A percentile compares a stretch with the other conserved stretches of the same genome.
Evolutionary conservation across 2,329 filamentous ascomycete species (phyloP).

Genomic region (Ceratocystis harringtonii): DNA sequence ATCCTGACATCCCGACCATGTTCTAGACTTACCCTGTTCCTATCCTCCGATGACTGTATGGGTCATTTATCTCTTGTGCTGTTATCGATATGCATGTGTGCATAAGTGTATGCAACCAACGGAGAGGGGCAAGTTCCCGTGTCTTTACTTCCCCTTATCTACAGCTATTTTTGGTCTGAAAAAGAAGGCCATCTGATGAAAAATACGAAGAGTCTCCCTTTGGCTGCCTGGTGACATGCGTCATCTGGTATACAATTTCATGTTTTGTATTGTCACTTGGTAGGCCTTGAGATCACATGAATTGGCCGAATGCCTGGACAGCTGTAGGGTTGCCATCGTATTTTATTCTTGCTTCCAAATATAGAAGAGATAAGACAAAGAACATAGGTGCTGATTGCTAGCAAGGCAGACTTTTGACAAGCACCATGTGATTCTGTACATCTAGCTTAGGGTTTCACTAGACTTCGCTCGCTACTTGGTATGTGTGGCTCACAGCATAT

Average conservation of each 20-base stretch:
- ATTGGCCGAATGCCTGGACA: not conserved
- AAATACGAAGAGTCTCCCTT: no score
- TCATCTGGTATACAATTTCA: not conserved
- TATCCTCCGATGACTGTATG: not conserved
- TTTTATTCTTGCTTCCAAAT: not conserved
- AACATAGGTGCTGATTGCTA: not conserved
- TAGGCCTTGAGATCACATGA: not conserved
- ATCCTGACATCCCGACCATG: not conserved
- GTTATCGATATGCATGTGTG: not conserved
- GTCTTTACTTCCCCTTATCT: no score
- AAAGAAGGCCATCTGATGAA: no score
- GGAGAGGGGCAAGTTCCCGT: no score
- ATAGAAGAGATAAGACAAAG: conserved; percentile 1
- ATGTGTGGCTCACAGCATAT: no score
- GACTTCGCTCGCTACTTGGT: not conserved
- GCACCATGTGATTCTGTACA: not conserved
- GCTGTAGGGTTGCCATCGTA: not conserved
- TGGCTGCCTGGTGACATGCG: no score
- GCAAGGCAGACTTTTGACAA: not conserved
- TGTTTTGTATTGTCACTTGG: not conserved
- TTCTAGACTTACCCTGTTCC: not conserved
- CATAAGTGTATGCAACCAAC: not conserved
- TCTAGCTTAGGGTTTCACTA: not conserved
- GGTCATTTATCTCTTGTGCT: not conserved
- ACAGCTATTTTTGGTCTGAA: no score